Percentiles rank a stretch among this genome's conserved stretches.
Conservation (phyloP, 768 basidiomycete species). For the Leucosporidium yakuticum region DNA sequence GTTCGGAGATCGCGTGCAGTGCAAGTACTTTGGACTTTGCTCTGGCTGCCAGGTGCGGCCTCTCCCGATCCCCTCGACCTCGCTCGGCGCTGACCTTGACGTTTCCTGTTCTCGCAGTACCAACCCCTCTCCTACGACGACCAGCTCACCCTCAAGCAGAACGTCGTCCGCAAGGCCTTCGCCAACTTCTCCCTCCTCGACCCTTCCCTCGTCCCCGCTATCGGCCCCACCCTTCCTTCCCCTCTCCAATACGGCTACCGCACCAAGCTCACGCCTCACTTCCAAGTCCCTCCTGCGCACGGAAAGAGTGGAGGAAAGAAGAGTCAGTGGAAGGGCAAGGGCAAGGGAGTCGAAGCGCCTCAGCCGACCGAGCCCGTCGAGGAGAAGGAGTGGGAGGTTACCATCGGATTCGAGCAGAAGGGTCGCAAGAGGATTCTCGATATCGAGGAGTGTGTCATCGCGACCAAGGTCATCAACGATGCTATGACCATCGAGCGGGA, state of each 20-base stretch:
- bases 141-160: constrained; percentile 79
- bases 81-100: not conserved
- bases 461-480: constrained; percentile 67
- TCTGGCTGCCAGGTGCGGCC: constrained; percentile 72
- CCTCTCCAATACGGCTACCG: constrained; percentile 87
- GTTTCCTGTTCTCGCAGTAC: constrained; percentile 14
- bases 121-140: constrained; percentile 81
- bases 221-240: constrained; percentile 71
- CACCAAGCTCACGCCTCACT: constrained; percentile 97
- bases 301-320: constrained; percentile 25
- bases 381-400: constrained; percentile 54
- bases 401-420: constrained; percentile 82
- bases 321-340: constrained; percentile 47
- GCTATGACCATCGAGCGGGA: constrained; percentile 58
- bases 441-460: constrained; percentile 63
- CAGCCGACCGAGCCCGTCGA: constrained; percentile 17
- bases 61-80: not conserved
- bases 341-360: constrained; percentile 18
- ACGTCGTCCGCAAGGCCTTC: constrained; percentile 78
- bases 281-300: constrained; percentile 64
- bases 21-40: constrained; percentile 82
- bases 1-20: constrained; percentile 53
- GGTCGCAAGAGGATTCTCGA: constrained; percentile 72
- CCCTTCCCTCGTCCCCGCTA: constrained; percentile 55
- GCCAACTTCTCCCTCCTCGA: constrained; percentile 63